A percentile compares a stretch with the other conserved stretches of the same genome.
Evolutionary conservation across 345 rosid species (phyloP).

Genomic region (Crucihimalaya himalaica): DNA sequence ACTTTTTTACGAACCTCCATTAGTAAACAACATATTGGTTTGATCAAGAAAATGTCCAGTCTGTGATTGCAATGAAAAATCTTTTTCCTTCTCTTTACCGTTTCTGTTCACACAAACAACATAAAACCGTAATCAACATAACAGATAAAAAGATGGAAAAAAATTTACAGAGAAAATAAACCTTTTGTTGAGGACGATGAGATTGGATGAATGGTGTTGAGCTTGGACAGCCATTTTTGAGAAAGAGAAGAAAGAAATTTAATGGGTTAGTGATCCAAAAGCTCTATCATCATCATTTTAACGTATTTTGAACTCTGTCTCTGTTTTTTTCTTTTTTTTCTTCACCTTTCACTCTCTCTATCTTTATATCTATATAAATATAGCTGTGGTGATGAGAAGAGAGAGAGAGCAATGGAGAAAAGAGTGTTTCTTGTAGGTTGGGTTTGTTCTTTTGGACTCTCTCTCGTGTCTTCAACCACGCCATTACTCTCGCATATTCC

Average conservation of each 20-base stretch:
- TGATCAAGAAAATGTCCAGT: conserved; percentile 21
- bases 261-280: conserved; percentile 4
- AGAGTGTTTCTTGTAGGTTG: conserved; percentile 22
- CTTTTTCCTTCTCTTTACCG: conserved; percentile 55
- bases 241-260: not conserved
- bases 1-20: conserved; percentile 8
- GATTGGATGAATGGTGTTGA: conserved; percentile 67
- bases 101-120: conserved; percentile 40
- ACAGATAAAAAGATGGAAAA: not conserved
- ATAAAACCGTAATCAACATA: not conserved
- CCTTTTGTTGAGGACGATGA: conserved; percentile 60
- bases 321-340: conserved; percentile 3
- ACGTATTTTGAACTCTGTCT: conserved; percentile 20
- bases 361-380: not conserved
- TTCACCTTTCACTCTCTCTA: conserved; percentile 4
- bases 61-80: conserved; percentile 45
- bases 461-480: conserved; percentile 36
- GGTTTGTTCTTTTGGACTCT: conserved; percentile 31
- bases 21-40: conserved; percentile 18
- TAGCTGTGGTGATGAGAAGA: not conserved
- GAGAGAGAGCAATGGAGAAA: not conserved
- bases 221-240: conserved; percentile 70
- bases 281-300: conserved; percentile 1
- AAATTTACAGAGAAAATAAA: conserved; percentile 6
- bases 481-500: conserved; percentile 35